Conservation (phyloP, 768 basidiomycete species). For the Tulasnella sp. region DNA sequence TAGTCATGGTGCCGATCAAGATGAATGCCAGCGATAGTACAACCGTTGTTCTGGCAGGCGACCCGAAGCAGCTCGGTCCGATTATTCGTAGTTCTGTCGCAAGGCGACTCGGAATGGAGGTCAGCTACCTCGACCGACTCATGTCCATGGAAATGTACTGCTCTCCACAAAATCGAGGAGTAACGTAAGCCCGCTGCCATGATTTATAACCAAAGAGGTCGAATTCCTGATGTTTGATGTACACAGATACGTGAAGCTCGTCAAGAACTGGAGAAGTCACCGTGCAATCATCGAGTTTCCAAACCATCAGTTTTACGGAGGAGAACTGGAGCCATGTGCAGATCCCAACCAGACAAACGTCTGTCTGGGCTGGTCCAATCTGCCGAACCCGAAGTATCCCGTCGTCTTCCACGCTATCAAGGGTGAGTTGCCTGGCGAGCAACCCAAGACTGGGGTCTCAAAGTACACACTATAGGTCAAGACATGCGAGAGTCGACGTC, state of each 20-base stretch:
- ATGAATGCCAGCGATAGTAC: slow-evolving; percentile 43
- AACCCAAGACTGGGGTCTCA: background rate
- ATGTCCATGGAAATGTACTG: slow-evolving; percentile 34
- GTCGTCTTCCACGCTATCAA: slow-evolving; percentile 1
- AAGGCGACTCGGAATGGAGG: slow-evolving; percentile 43
- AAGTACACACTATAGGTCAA: slow-evolving; percentile 18
- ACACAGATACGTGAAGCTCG: slow-evolving; percentile 46
- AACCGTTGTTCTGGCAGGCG: slow-evolving; percentile 52
- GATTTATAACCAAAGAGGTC: background rate
- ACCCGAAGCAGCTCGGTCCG: slow-evolving; percentile 62
- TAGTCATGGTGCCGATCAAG: slow-evolving; percentile 54
- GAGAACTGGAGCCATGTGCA: slow-evolving; percentile 40
- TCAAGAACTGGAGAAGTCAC: slow-evolving; percentile 58
- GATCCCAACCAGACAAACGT: slow-evolving; percentile 18
- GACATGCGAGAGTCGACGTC: slow-evolving; percentile 28
- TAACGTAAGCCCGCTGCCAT: background rate
- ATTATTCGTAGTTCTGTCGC: slow-evolving; percentile 51
- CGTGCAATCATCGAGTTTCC: slow-evolving; percentile 47
- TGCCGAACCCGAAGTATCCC: background rate
- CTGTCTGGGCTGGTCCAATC: background rate
- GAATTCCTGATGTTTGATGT: background rate
- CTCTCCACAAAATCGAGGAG: slow-evolving; percentile 6
- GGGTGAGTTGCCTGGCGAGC: background rate
- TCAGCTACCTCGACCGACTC: slow-evolving; percentile 50
- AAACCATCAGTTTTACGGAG: slow-evolving; percentile 46